Percentiles rank a stretch among this genome's conserved stretches.
phyloP scores from a whole-genome alignment of 1,139 yeast species.

The Hyphopichia khmerensis region DNA sequence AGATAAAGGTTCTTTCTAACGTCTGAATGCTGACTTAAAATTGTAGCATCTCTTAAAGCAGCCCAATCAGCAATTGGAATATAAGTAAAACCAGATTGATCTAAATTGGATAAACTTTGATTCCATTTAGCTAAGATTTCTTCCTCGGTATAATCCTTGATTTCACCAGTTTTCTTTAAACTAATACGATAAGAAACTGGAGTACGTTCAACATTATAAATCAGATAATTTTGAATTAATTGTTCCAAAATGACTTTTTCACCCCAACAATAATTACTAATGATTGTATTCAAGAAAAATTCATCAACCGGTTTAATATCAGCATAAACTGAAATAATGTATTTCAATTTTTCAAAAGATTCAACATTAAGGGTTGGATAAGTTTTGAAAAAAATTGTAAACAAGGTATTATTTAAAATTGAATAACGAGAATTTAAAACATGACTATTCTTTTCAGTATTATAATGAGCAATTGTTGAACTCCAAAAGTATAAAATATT shows the following conservation, averaged over 20 bases:
- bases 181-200: constrained; percentile 75
- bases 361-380: constrained; percentile 55
- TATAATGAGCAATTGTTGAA: constrained; percentile 58
- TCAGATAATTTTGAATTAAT: constrained; percentile 59
- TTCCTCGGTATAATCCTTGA: constrained; percentile 49
- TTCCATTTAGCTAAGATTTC: constrained; percentile 65
- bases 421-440: constrained; percentile 56
- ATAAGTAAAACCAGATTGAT: constrained; percentile 52
- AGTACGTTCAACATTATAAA: constrained; percentile 59
- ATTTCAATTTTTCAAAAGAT: constrained; percentile 58
- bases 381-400: constrained; percentile 63
- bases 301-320: constrained; percentile 63
- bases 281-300: constrained; percentile 74
- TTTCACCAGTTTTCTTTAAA: constrained; percentile 70
- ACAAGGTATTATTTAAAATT: constrained; percentile 67
- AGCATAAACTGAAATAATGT: constrained; percentile 57
- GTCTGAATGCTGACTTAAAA: constrained; percentile 41
- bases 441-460: constrained; percentile 27
- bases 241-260: constrained; percentile 64
- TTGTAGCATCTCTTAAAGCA: constrained; percentile 76
- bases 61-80: constrained; percentile 89
- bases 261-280: constrained; percentile 71
- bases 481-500: constrained; percentile 65
- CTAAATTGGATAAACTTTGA: constrained; percentile 53
- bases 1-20: constrained; percentile 58